phyloP scores from a whole-genome alignment of 768 basidiomycete genomes.

The Dentipellis fragilis region DNA sequence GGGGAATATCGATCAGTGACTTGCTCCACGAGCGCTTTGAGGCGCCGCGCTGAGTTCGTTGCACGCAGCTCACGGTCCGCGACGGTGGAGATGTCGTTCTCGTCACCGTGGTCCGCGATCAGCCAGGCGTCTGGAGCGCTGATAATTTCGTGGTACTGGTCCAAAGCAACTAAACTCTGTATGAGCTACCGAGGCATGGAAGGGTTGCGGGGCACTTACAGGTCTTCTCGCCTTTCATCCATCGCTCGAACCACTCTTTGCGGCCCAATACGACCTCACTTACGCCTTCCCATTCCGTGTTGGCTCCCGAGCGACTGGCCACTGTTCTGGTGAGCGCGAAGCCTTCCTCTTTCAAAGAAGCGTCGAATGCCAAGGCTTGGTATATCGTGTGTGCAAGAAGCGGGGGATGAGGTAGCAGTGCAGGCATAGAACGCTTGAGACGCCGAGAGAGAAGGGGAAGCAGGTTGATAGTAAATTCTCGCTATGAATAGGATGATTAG shows the following conservation, averaged over 20 bases:
- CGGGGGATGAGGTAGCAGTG: conserved; percentile 66
- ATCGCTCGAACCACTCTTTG: conserved; percentile 83
- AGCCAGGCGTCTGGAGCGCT: conserved; percentile 78
- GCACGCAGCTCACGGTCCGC: conserved; percentile 38
- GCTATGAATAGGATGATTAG: conserved; percentile 31
- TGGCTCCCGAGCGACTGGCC: conserved; percentile 19
- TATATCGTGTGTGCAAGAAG: conserved; percentile 93
- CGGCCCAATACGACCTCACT: conserved; percentile 75
- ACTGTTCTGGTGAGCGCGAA: conserved; percentile 53
- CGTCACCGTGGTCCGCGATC: conserved; percentile 50
- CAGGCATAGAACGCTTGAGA: conserved; percentile 62
- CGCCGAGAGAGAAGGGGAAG: conserved; percentile 72
- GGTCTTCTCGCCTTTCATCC: conserved; percentile 82
- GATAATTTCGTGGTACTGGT: conserved; percentile 81
- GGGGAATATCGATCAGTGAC: conserved; percentile 92
- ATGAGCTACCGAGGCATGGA: neutral
- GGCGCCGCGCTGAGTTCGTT: conserved; percentile 74
- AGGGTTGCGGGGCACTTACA: conserved; percentile 44
- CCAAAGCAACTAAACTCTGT: conserved; percentile 59
- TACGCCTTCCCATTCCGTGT: conserved; percentile 58
- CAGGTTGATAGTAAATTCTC: conserved; percentile 74
- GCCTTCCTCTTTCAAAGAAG: conserved; percentile 61
- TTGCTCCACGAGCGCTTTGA: conserved; percentile 84
- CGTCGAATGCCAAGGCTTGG: conserved; percentile 84
- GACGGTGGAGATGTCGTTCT: conserved; percentile 22